These are phyloP conservation scores for Teratosphaeria zuluensis DNA, from an alignment of 2,329 filamentous ascomycete species.

Conservation along the genomic window DNA sequence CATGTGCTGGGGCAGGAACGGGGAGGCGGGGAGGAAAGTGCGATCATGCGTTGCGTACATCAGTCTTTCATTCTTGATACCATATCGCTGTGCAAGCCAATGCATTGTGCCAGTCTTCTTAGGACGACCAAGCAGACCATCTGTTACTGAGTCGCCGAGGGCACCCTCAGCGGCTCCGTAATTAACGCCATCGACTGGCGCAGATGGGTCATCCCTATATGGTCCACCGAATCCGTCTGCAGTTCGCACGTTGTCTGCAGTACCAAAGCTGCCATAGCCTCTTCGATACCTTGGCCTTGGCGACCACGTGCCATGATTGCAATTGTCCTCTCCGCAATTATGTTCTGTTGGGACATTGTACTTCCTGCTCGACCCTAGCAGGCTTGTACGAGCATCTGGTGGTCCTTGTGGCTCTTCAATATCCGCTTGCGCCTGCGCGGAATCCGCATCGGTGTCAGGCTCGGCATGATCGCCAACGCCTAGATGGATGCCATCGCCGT, in stretches of 20 bases:
- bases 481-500: constrained; percentile 24
- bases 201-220: constrained; percentile 19
- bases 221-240: constrained; percentile 28
- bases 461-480: constrained; percentile 19
- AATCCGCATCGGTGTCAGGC: constrained; percentile 17
- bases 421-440: constrained; percentile 10
- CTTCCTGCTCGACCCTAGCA: constrained; percentile 28
- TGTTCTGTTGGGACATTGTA: constrained; percentile 6
- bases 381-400: constrained; percentile 28
- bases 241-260: constrained; percentile 16
- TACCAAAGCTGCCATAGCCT: constrained; percentile 37
- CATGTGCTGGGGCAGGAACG: constrained; percentile 1
- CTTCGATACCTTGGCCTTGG: constrained; percentile 49
- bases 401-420: constrained; percentile 19
- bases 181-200: constrained; percentile 4
- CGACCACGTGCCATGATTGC: constrained; percentile 69
- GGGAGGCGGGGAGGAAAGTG: not conserved
- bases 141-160: constrained; percentile 34
- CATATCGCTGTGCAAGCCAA: constrained; percentile 61
- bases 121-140: constrained; percentile 32
- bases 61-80: constrained; percentile 59
- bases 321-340: constrained; percentile 25
- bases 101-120: constrained; percentile 66
- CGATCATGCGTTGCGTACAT: constrained; percentile 49
- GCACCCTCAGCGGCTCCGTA: constrained; percentile 28